These are phyloP conservation scores for Rhizopogon rudus DNA, from an alignment of 768 basidiomycete species.

Conservation along the genomic window DNA sequence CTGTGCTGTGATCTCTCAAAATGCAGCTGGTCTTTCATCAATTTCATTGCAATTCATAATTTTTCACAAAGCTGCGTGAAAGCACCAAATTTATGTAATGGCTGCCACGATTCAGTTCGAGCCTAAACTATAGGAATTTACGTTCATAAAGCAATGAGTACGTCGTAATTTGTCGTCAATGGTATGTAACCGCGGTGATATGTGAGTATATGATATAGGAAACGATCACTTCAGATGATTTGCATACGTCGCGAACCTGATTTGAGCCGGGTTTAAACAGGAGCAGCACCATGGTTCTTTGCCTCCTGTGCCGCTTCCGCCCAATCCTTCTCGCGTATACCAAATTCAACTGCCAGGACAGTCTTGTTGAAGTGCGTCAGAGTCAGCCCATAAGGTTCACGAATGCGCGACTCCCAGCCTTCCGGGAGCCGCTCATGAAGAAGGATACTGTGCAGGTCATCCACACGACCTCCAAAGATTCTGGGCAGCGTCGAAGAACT, in stretches of 20 bases:
- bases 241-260: too few species aligned
- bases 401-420: conserved; percentile 63
- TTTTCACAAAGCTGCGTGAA: not conserved
- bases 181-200: too few species aligned
- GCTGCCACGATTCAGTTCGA: too few species aligned
- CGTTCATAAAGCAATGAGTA: too few species aligned
- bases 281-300: too few species aligned
- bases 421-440: conserved; percentile 66
- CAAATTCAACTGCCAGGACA: conserved; percentile 18
- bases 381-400: conserved; percentile 55
- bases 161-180: too few species aligned
- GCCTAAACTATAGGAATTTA: too few species aligned
- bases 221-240: too few species aligned
- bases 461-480: conserved; percentile 61
- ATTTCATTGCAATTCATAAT: not conserved
- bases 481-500: conserved; percentile 66
- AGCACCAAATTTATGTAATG: too few species aligned
- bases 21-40: not conserved
- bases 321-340: conserved; percentile 21
- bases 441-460: conserved; percentile 50
- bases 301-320: not conserved
- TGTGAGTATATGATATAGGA: too few species aligned
- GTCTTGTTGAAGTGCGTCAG: conserved; percentile 49
- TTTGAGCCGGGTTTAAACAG: not conserved
- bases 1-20: conserved; percentile 19